Evolutionary conservation across 1,284 basidiomycete species (phyloP).

Genomic region (Trichosporon sp.): DNA sequence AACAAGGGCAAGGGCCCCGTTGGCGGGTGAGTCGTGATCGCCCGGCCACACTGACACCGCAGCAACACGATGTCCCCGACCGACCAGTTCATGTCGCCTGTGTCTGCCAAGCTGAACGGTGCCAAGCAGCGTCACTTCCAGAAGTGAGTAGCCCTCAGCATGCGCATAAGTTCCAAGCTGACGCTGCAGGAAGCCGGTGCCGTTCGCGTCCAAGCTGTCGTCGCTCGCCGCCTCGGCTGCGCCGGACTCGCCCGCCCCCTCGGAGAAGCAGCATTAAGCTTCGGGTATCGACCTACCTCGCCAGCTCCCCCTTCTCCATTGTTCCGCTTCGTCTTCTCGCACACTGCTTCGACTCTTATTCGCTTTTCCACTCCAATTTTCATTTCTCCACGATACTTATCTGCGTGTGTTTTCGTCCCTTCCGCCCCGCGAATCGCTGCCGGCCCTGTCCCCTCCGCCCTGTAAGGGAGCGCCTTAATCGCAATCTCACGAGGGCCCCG

Average conservation of each 20-base stretch:
- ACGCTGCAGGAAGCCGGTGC: slow-evolving; percentile 34
- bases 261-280: slow-evolving; percentile 15
- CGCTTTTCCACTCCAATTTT: neutral
- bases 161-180: slow-evolving; percentile 1
- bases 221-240: slow-evolving; percentile 31
- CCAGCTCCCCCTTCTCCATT: neutral
- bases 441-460: neutral
- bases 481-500: neutral
- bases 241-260: slow-evolving; percentile 9
- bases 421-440: neutral
- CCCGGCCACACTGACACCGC: neutral
- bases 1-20: slow-evolving; percentile 6
- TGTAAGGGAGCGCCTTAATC: neutral
- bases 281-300: neutral
- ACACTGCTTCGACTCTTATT: neutral
- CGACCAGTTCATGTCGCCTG: slow-evolving; percentile 84
- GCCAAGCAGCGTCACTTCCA: slow-evolving; percentile 85
- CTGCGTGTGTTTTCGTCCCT: neutral
- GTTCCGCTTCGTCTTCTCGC: neutral
- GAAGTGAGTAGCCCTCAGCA: slow-evolving; percentile 59
- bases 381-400: neutral
- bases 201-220: slow-evolving; percentile 39
- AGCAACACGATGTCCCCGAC: slow-evolving; percentile 74
- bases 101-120: slow-evolving; percentile 78
- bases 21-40: slow-evolving; percentile 25